Percentiles rank a stretch among this genome's conserved stretches.
These are phyloP conservation scores for Phialophora tarda DNA, from an alignment of 2,329 filamentous ascomycete species.

Conservation along the genomic window DNA sequence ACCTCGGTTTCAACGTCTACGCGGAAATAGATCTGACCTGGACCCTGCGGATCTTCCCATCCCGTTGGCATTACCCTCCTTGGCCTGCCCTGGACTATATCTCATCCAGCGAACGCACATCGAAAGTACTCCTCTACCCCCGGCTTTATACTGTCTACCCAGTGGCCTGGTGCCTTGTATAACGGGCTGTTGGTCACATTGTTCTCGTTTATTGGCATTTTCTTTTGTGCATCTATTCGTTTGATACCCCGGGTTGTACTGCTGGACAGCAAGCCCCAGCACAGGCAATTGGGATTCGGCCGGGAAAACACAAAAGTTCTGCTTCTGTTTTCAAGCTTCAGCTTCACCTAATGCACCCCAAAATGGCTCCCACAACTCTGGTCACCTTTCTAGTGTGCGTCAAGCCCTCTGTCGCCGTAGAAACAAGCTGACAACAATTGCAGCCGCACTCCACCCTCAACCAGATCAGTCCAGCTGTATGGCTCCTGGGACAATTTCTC, in stretches of 20 bases:
- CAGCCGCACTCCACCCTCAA: slow-evolving; percentile 48
- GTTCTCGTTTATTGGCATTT: neutral
- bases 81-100: slow-evolving; percentile 20
- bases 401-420: neutral
- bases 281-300: neutral
- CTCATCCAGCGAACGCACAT: slow-evolving; percentile 12
- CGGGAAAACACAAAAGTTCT: slow-evolving; percentile 6
- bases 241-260: slow-evolving; percentile 19
- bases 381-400: slow-evolving; percentile 45
- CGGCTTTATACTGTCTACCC: slow-evolving; percentile 19
- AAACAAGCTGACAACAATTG: slow-evolving; percentile 35
- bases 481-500: slow-evolving; percentile 97
- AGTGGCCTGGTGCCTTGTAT: slow-evolving; percentile 23
- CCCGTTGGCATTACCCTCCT: slow-evolving; percentile 20
- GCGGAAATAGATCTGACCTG: slow-evolving; percentile 33
- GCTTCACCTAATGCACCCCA: slow-evolving; percentile 22
- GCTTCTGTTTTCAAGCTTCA: slow-evolving; percentile 5
- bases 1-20: slow-evolving; percentile 21
- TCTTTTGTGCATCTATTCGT: slow-evolving; percentile 1
- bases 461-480: slow-evolving; percentile 73
- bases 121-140: slow-evolving; percentile 11
- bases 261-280: slow-evolving; percentile 14
- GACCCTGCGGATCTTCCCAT: slow-evolving; percentile 14
- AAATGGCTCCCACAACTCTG: slow-evolving; percentile 41
- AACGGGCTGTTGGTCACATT: slow-evolving; percentile 1